Evolutionary conservation across 768 basidiomycete genomes (phyloP), one percentile per base, ranked within the genome.

Genomic region (Dacryopinax primogenitus): DNA sequence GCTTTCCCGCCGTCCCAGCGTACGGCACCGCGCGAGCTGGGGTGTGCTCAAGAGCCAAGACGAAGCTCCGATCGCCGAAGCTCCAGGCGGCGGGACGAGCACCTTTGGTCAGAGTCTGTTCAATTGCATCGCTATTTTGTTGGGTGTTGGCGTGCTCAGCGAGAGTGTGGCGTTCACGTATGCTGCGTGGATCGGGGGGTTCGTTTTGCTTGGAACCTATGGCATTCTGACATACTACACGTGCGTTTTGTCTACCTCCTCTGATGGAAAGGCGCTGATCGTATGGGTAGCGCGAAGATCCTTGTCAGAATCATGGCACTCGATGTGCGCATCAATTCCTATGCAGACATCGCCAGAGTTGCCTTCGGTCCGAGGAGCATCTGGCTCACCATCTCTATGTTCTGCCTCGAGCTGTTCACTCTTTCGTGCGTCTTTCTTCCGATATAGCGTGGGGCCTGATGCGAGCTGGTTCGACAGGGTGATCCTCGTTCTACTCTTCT

Each of bases 101-200:
- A 65, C 64, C 11, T 65, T 58, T 28, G 36, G 45, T 12, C 64
- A 47, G 23, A 32, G 23, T 45, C 75, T 95, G n/a, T 92, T 92
- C 75, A 94, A 94, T 70, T 86, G 86, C 11, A 88, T 86, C 33
- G 90, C 90, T 15, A 88, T 93, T 34, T 77, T 95, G 12, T 78
- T 92, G 21, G 92, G 92, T 4, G 86, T 94, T 67, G 92, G 92
- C 2, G 86, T 95, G 80, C 80, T 94, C 18, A 90, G 90, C 13
- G 86, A 91, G 72, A 91, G 92, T 0, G 79, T 96, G 28, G 94
- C 94, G 0, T 95, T 96, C 70, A 84, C 92, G 0, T 91, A 90
- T 70, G 83, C 91, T 1, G 95, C 94, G 1, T 97, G 94, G 94
- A 76, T 86, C 18, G 77, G 80, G 36, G 94, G 95, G 0, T 86